Percentiles rank a stretch among this genome's conserved stretches.
These are phyloP conservation scores for Pseudogymnoascus pannorum DNA, from an alignment of 2,329 filamentous ascomycete genomes.

Conservation along the genomic window DNA sequence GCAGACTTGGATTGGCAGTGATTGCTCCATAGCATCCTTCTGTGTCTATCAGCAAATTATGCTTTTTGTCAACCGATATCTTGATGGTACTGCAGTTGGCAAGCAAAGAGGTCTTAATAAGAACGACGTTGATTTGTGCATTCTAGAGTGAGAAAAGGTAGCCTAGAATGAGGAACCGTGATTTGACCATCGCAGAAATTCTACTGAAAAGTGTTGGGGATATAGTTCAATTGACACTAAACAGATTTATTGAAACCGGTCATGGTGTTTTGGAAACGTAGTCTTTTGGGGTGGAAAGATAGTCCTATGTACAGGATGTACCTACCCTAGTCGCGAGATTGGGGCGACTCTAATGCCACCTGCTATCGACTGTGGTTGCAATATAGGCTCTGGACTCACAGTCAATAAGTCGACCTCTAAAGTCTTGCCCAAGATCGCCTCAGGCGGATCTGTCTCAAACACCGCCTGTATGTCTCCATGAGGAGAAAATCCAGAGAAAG, in stretches of 20 bases:
- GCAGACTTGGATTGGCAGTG: neutral
- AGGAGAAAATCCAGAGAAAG: constrained; percentile 24
- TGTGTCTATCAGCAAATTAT: neutral
- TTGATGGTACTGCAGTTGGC: neutral
- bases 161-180: no score
- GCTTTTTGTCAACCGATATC: neutral
- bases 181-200: no score
- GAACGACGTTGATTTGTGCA: neutral
- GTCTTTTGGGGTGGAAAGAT: no score
- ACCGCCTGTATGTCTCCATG: constrained; percentile 28
- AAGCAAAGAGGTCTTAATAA: neutral
- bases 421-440: constrained; percentile 21
- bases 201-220: no score
- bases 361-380: neutral
- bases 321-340: neutral
- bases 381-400: neutral
- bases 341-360: neutral
- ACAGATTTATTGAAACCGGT: no score
- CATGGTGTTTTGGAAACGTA: no score
- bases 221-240: no score
- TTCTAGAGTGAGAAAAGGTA: no score
- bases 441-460: constrained; percentile 26
- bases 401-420: constrained; percentile 13
- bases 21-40: neutral
- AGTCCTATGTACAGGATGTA: no score